phyloP scores from a whole-genome alignment of 208 protist genomes.

The Lotmaria passim region DNA sequence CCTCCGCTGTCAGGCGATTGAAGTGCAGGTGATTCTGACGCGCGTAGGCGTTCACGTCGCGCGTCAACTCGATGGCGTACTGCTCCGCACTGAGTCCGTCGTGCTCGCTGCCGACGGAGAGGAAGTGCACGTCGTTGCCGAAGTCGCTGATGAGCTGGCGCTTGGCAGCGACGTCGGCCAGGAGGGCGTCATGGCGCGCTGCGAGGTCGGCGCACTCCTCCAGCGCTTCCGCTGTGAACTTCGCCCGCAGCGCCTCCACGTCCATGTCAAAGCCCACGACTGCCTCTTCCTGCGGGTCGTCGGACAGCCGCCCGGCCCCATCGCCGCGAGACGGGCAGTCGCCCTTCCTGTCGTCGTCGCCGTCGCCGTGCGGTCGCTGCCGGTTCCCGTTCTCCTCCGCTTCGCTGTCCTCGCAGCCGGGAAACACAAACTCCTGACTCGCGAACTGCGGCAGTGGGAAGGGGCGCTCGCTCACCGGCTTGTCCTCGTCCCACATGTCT shows the following conservation, averaged over 20 bases:
- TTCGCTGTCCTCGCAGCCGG: constrained; percentile 2
- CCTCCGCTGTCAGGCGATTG: constrained; percentile 16
- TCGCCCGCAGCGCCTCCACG: constrained; percentile 40
- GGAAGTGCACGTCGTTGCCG: constrained; percentile 50
- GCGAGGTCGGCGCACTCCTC: constrained; percentile 66
- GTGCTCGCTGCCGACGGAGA: constrained; percentile 48
- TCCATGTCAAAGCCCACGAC: constrained; percentile 54
- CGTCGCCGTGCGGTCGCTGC: background rate
- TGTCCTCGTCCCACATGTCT: constrained; percentile 32
- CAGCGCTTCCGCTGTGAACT: constrained; percentile 66
- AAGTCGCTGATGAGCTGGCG: constrained; percentile 49
- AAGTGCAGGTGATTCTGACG: constrained; percentile 48
- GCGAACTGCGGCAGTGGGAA: constrained; percentile 32
- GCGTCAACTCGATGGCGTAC: constrained; percentile 76
- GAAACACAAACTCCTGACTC: constrained; percentile 8
- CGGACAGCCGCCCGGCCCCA: background rate
- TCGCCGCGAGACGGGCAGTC: background rate
- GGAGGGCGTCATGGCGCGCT: constrained; percentile 45
- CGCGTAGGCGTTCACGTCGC: constrained; percentile 71
- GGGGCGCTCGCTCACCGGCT: background rate
- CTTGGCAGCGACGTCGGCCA: constrained; percentile 50
- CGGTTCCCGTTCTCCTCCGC: constrained; percentile 4
- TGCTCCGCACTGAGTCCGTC: constrained; percentile 46
- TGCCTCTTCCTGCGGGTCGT: constrained; percentile 20
- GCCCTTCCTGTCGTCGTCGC: background rate